Evolutionary conservation across 2,329 filamentous ascomycete species (phyloP).

Genomic region (Diplodia corticola): DNA sequence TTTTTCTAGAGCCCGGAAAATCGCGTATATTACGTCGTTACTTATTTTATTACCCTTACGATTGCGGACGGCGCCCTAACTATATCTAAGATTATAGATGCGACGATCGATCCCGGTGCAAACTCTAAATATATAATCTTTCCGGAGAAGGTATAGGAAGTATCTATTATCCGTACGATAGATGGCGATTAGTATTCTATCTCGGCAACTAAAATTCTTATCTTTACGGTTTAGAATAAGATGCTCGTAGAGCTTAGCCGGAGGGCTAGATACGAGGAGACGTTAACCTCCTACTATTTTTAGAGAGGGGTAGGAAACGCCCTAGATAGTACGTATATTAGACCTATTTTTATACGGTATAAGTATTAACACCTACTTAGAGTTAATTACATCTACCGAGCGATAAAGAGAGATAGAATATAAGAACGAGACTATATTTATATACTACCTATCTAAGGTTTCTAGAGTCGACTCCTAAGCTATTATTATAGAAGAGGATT

Average conservation of each 20-base stretch:
- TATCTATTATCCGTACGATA: not conserved
- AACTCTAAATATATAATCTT: not conserved
- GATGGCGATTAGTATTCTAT: not conserved
- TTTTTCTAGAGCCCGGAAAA: not conserved
- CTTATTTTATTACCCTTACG: not conserved
- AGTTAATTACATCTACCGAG: not conserved
- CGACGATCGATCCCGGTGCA: not conserved
- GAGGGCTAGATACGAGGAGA: not conserved
- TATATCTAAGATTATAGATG: no score
- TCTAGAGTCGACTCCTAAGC: not conserved
- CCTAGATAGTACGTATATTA: not conserved
- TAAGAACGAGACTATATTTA: not conserved
- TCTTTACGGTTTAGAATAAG: not conserved
- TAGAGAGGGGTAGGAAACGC: not conserved
- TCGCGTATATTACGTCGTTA: not conserved
- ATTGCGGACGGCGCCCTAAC: not conserved
- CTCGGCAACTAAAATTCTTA: not conserved
- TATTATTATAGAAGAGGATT: not conserved
- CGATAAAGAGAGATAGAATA: not conserved
- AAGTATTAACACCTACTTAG: not conserved
- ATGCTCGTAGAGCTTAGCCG: not conserved
- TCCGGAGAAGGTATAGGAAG: not conserved
- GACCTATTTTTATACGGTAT: not conserved
- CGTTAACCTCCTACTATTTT: not conserved
- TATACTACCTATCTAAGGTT: not conserved